Base-by-base conservation (phyloP, 106 monocot genomes). In the Ottelia alismoides region DNA sequence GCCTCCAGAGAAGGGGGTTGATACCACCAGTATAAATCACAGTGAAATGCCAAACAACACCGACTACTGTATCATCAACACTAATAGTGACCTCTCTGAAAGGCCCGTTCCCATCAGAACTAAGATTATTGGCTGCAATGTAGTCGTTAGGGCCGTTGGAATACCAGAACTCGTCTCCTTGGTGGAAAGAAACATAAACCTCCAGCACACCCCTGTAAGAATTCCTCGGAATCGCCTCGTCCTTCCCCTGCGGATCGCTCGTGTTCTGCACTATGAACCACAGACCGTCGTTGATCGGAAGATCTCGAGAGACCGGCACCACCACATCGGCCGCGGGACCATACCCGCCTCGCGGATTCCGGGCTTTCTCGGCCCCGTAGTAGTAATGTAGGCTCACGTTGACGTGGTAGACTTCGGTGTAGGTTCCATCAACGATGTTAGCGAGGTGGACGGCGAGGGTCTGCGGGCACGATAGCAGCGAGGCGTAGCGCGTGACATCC, bases 151-250 rank as follows among this genome's bases (percentile, higher is more conserved):
- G n/a, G n/a, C n/a, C 82, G 45, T 98, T 82, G 6, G 68, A 63
- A 7, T 98, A 89, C 89, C 89, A 98, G 71, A 82, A 89, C 63
- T 98, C 96, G 20, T 89, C 85, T n/a, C 60, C 23, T 19, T 70
- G 55, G 28, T 98, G 96, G 68, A 68, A 85, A 1, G 89, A 89
- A 27, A 89, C 74, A 45, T 70, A 88, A 3, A 96, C 69, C 64
- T 96, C 94, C 18, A 96, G 57, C 21, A 96, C 81, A 0, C 84
- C 94, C 23, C 94, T 52, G 66, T 81, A 98, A 10, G 85, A 27
- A 32, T 98, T 89, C 32, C 31, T 55, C 14, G 96, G 96, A 14
- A 98, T 59, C 11, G 29, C 18, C 20, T 89, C 25, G 61, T 67
- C 28, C 54, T 60, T 74, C 2, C 73, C 58, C 58, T 75, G 76